A percentile compares a stretch with the other conserved stretches of the same genome.
Conservation (phyloP, 768 basidiomycete genomes). For the Amanita molliuscula region DNA sequence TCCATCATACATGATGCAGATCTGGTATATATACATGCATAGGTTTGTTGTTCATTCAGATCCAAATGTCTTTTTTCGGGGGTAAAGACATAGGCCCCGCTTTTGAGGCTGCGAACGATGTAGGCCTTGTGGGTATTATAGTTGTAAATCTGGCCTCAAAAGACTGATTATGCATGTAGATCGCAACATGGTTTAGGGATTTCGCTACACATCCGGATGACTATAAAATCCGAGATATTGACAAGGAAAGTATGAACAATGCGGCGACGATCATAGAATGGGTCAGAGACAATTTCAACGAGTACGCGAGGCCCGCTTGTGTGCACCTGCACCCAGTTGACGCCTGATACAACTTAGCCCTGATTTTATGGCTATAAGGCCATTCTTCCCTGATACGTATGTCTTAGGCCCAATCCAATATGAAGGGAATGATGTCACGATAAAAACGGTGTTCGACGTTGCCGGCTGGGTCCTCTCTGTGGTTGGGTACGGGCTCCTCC, state of each 20-base stretch:
- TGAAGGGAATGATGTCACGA: background rate
- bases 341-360: background rate
- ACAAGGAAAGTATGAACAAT: background rate
- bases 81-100: background rate
- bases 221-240: background rate
- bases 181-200: background rate
- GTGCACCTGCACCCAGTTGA: background rate
- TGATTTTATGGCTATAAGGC: background rate
- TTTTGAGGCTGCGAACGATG: background rate
- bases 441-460: background rate
- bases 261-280: background rate
- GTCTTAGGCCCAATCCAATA: background rate
- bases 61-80: background rate
- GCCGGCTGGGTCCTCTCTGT: constrained; percentile 5
- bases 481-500: background rate
- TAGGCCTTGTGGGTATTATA: background rate
- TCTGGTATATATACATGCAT: background rate
- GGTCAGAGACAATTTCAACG: background rate
- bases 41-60: background rate
- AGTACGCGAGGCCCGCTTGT: background rate
- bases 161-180: background rate
- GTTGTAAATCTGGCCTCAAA: background rate
- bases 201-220: background rate
- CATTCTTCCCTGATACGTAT: background rate
- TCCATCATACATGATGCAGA: background rate